These are phyloP conservation scores for Candida parachauliodes DNA, from an alignment of 805 yeast genomes.

Conservation along the genomic window DNA sequence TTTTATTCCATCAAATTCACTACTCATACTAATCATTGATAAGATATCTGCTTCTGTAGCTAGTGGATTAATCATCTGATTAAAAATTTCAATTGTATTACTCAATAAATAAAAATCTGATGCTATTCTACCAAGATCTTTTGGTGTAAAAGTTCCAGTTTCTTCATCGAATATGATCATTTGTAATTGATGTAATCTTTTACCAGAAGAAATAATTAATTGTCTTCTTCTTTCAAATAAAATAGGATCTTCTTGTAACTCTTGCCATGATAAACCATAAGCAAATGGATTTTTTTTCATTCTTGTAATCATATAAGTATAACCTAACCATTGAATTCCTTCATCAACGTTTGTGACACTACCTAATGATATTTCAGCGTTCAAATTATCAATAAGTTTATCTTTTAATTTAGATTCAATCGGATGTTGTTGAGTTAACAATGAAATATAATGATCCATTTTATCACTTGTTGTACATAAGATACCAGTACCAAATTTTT, in stretches of 20 bases:
- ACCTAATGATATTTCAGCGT: slow-evolving; percentile 95
- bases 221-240: slow-evolving; percentile 68
- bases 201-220: slow-evolving; percentile 77
- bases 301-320: slow-evolving; percentile 88
- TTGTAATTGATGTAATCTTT: slow-evolving; percentile 78
- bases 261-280: slow-evolving; percentile 88
- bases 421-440: slow-evolving; percentile 92
- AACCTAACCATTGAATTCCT: slow-evolving; percentile 97
- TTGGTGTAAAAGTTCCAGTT: slow-evolving; percentile 73
- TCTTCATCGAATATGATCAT: slow-evolving; percentile 92
- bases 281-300: slow-evolving; percentile 93
- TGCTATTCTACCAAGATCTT: slow-evolving; percentile 91
- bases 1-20: slow-evolving; percentile 88
- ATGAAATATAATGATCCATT: slow-evolving; percentile 82
- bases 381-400: slow-evolving; percentile 83
- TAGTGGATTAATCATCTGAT: slow-evolving; percentile 73
- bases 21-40: slow-evolving; percentile 84
- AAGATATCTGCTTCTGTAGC: slow-evolving; percentile 92
- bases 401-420: slow-evolving; percentile 81
- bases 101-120: slow-evolving; percentile 87
- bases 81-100: slow-evolving; percentile 85
- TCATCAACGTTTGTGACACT: slow-evolving; percentile 93
- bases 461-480: slow-evolving; percentile 79
- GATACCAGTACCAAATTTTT: slow-evolving; percentile 87
- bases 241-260: slow-evolving; percentile 77